phyloP scores from a whole-genome alignment of 2,329 filamentous ascomycete genomes.

The Chrysoporthe austroafricana region DNA sequence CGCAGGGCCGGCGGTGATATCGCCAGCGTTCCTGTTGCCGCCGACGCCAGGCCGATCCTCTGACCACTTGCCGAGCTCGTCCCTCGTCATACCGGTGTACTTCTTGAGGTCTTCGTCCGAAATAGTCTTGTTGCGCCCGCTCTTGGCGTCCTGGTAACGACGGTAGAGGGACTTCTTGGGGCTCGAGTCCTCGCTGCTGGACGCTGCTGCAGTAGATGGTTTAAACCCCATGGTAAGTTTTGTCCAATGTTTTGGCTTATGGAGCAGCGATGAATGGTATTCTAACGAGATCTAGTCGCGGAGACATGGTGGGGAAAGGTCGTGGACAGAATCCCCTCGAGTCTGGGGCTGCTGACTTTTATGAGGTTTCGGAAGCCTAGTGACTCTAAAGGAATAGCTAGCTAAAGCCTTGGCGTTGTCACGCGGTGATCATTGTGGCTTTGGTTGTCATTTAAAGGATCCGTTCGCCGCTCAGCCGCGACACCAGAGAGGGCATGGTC shows the following conservation, averaged over 20 bases:
- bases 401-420: not conserved
- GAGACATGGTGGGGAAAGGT: too few relatives aligned
- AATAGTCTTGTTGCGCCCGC: conserved; percentile 33
- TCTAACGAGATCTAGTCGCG: too few relatives aligned
- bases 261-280: too few relatives aligned
- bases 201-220: not conserved
- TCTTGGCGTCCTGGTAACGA: conserved; percentile 32
- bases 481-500: not conserved
- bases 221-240: not conserved
- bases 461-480: not conserved
- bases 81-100: conserved; percentile 25
- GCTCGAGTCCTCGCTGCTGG: not conserved
- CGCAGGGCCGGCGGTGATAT: conserved; percentile 21
- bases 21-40: conserved; percentile 25
- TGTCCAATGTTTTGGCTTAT: not conserved
- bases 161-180: conserved; percentile 31
- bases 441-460: not conserved
- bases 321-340: too few relatives aligned
- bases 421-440: not conserved
- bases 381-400: too few relatives aligned
- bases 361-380: too few relatives aligned
- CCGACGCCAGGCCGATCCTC: conserved; percentile 20
- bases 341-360: too few relatives aligned
- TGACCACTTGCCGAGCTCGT: conserved; percentile 23
- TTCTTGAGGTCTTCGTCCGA: conserved; percentile 27